Percentiles rank a stretch among this genome's conserved stretches.
These are phyloP conservation scores for Sicyos baderoa DNA, from an alignment of 306 rosid species.

Conservation along the genomic window DNA sequence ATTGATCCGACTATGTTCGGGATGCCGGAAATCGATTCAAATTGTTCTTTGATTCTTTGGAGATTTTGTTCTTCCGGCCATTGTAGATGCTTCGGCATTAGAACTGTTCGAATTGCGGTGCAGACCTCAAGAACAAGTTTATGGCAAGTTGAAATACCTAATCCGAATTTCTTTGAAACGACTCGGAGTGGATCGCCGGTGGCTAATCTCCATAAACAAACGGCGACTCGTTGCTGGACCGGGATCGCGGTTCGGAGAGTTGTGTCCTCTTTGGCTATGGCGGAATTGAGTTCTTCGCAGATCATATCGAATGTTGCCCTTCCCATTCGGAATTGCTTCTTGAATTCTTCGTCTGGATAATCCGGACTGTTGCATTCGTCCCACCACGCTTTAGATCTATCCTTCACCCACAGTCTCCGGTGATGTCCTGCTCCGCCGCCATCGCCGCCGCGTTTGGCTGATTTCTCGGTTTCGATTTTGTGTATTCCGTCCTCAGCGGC, in stretches of 20 bases:
- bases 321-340: conserved; percentile 79
- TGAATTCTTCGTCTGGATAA: conserved; percentile 76
- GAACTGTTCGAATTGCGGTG: conserved; percentile 62
- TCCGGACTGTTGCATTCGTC: conserved; percentile 73
- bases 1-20: conserved; percentile 88
- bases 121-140: conserved; percentile 88
- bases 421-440: conserved; percentile 31
- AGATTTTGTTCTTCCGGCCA: conserved; percentile 61
- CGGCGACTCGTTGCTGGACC: conserved; percentile 81
- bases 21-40: conserved; percentile 59
- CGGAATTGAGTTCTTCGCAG: conserved; percentile 76
- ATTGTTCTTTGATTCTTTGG: conserved; percentile 49
- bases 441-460: conserved; percentile 18
- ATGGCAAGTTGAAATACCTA: conserved; percentile 93
- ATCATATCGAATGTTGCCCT: conserved; percentile 64
- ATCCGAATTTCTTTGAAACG: conserved; percentile 70
- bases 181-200: conserved; percentile 89
- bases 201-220: conserved; percentile 83
- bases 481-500: conserved; percentile 27
- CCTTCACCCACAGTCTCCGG: conserved; percentile 84
- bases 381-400: conserved; percentile 97
- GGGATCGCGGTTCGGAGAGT: conserved; percentile 78
- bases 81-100: conserved; percentile 73
- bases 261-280: conserved; percentile 76
- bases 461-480: conserved; percentile 19